These are phyloP conservation scores for Gonapodya prolifera DNA, from an alignment of 192 early-diverging fungal genomes.

Conservation along the genomic window DNA sequence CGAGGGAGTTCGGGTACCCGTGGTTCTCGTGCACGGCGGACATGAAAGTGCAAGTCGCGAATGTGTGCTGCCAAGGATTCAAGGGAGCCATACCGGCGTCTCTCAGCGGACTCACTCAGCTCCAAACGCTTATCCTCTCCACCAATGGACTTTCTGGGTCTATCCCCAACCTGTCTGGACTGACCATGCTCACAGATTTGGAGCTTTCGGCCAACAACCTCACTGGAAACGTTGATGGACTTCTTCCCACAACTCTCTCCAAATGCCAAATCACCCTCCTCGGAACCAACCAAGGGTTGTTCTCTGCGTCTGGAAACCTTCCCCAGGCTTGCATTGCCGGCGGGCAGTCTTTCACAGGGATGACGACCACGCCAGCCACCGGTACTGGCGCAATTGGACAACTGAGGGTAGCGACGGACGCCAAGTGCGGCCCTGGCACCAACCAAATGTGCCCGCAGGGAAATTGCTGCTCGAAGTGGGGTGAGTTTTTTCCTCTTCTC, in stretches of 20 bases:
- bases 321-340: background rate
- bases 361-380: background rate
- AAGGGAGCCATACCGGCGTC: background rate
- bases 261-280: background rate
- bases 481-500: background rate
- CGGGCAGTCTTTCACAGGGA: background rate
- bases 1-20: background rate
- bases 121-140: background rate
- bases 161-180: background rate
- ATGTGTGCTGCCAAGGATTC: background rate
- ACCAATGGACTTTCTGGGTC: background rate
- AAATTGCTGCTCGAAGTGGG: background rate
- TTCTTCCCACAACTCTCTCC: background rate
- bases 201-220: background rate
- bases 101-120: background rate
- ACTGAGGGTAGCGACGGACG: background rate
- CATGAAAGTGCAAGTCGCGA: background rate
- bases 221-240: background rate
- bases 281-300: background rate
- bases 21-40: background rate
- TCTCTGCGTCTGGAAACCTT: background rate
- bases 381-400: background rate
- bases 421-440: background rate
- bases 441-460: background rate
- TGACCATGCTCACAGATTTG: background rate